Evolutionary conservation across 192 early-diverging fungal species (phyloP), one percentile per base, ranked within the genome.

Genomic region (Entomortierella lignicola): DNA sequence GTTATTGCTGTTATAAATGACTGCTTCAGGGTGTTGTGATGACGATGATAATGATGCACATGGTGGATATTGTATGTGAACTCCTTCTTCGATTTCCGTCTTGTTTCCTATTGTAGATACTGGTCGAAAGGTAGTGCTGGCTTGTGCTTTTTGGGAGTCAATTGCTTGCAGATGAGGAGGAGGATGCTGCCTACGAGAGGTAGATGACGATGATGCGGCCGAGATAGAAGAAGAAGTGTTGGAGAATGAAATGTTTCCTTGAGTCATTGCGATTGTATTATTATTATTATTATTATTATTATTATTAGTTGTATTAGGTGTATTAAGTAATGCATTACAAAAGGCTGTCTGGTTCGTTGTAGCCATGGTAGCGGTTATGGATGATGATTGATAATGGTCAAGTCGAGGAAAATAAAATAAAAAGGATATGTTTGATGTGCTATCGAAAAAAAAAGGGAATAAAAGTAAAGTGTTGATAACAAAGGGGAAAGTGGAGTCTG

Each of bases 41-140:
- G n/a, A n/a, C n/a, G n/a, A n/a, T n/a, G n/a, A n/a, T n/a, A n/a
- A n/a, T n/a, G n/a, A n/a, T n/a, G n/a, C n/a, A n/a, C n/a, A 42
- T 39, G n/a, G 57, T 53, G 15, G 67, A 69, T 37, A 37, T 6
- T 47, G 20, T 20, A 15, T 47, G n/a, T n/a, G n/a, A n/a, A n/a
- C n/a, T n/a, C n/a, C n/a, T n/a, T n/a, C n/a, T n/a, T n/a, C n/a
- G n/a, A n/a, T n/a, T n/a, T n/a, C n/a, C n/a, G n/a, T n/a, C n/a
- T 15, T 15, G 4, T 12, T 47, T 4, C 12, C 17, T 12, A 15
- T 20, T 56, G 12, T 47, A 47, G 44, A 71, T 21, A 63, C 32
- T 0, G 69, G 69, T 32, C 60, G 69, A 27, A 71, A 71, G 20
- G 51, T 57, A 21, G 63, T 60, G 51, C 48, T 65, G 25, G 71